Conservation (phyloP, 371 early-diverging fungal species). For the Nematocida major region DNA sequence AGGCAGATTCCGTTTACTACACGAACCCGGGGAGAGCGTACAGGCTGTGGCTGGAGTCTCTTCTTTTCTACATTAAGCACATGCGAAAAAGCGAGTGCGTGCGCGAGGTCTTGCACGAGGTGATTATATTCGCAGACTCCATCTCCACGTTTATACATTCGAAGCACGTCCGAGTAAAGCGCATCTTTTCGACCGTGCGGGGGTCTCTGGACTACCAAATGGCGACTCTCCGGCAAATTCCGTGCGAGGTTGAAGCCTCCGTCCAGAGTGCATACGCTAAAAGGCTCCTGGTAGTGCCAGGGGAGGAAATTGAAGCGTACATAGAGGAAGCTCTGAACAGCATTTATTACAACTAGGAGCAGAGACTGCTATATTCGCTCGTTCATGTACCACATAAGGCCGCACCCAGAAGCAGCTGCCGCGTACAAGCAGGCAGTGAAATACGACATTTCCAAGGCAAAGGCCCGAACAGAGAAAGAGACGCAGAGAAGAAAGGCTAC, state of each 20-base stretch:
- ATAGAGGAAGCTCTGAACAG: neutral
- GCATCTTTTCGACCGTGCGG: neutral
- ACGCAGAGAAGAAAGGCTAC: neutral
- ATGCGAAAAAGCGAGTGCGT: neutral
- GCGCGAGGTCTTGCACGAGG: neutral
- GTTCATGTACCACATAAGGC: too few species aligned
- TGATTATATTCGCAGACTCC: neutral
- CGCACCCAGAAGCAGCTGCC: too few species aligned
- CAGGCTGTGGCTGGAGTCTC: constrained; percentile 36
- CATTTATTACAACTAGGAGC: constrained; percentile 16
- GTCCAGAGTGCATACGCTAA: neutral
- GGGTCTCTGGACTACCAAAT: neutral
- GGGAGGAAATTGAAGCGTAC: neutral
- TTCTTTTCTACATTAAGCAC: neutral
- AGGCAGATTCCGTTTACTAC: constrained; percentile 11
- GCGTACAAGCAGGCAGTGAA: too few species aligned
- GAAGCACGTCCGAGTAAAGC: neutral
- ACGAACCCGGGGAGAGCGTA: neutral
- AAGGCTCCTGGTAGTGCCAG: neutral
- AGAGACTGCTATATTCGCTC: too few species aligned
- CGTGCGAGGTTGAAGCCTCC: neutral
- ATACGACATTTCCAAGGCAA: too few species aligned
- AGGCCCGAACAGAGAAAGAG: neutral
- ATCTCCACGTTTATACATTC: neutral
- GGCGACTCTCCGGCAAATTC: neutral